These are phyloP conservation scores for Ceratobasidium sp. DNA, from an alignment of 1,284 basidiomycete genomes.

Conservation along the genomic window DNA sequence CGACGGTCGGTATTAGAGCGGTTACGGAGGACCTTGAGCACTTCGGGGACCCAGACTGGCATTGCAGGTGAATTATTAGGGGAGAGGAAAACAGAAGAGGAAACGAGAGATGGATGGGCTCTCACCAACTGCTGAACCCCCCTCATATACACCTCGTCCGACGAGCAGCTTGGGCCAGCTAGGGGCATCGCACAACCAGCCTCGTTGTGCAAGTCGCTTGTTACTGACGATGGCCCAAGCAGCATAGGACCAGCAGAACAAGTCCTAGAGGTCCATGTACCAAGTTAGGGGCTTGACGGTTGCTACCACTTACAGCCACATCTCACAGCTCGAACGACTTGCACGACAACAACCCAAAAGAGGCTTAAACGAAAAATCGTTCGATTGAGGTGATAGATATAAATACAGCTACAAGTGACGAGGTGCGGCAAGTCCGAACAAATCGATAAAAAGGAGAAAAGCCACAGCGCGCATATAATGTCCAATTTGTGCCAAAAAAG, in stretches of 20 bases:
- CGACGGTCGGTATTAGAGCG: background rate
- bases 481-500: slow-evolving; percentile 7
- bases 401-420: slow-evolving; percentile 37
- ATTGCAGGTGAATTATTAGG: slow-evolving; percentile 14
- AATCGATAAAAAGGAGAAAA: background rate
- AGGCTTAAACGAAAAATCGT: slow-evolving; percentile 27
- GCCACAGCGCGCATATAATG: slow-evolving; percentile 26
- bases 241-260: background rate
- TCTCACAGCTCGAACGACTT: background rate
- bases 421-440: slow-evolving; percentile 15
- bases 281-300: slow-evolving; percentile 15
- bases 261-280: slow-evolving; percentile 26
- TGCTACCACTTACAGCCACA: background rate
- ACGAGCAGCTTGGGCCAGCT: background rate
- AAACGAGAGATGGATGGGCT: slow-evolving; percentile 1
- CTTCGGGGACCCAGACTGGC: slow-evolving; percentile 27
- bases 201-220: background rate
- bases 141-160: slow-evolving; percentile 34
- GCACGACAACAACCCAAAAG: background rate
- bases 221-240: background rate
- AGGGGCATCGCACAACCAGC: slow-evolving; percentile 20
- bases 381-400: slow-evolving; percentile 10
- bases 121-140: background rate
- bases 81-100: slow-evolving; percentile 16
- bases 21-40: slow-evolving; percentile 29